These are phyloP conservation scores for Aureobasidium sp. DNA, from an alignment of 2,329 filamentous ascomycete genomes.

Conservation along the genomic window DNA sequence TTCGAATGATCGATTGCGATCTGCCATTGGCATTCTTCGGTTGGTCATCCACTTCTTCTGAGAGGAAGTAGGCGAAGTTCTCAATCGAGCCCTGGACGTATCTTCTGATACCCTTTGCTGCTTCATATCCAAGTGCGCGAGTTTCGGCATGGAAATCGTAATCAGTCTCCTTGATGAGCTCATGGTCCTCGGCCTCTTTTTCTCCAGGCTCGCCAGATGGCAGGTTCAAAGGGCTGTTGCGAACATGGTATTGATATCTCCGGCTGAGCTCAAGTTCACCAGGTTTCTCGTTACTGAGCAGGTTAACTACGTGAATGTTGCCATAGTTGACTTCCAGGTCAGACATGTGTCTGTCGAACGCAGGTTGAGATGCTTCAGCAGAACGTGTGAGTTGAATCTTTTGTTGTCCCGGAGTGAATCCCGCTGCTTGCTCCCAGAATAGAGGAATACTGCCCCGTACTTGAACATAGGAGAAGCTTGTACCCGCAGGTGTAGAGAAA, in stretches of 20 bases:
- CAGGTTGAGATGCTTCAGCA: conserved; percentile 80
- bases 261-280: conserved; percentile 77
- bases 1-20: conserved; percentile 27
- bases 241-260: conserved; percentile 70
- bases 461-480: conserved; percentile 89
- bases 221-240: conserved; percentile 59
- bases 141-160: conserved; percentile 98
- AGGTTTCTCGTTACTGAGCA: conserved; percentile 82
- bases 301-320: conserved; percentile 83
- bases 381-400: conserved; percentile 89
- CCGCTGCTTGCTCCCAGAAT: conserved; percentile 93
- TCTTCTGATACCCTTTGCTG: conserved; percentile 71
- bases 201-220: conserved; percentile 26
- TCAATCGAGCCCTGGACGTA: conserved; percentile 73
- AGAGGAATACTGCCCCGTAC: conserved; percentile 86
- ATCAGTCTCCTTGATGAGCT: conserved; percentile 70
- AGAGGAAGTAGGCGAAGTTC: conserved; percentile 85
- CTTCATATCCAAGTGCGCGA: conserved; percentile 80
- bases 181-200: conserved; percentile 49
- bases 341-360: conserved; percentile 92
- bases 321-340: conserved; percentile 80
- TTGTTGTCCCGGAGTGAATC: conserved; percentile 81
- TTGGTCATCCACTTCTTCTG: conserved; percentile 57
- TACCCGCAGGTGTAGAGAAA: conserved; percentile 68
- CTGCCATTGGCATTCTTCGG: conserved; percentile 32